These are phyloP conservation scores for Ophiostoma pallidulum DNA, from an alignment of 2,329 filamentous ascomycete species.

Conservation along the genomic window DNA sequence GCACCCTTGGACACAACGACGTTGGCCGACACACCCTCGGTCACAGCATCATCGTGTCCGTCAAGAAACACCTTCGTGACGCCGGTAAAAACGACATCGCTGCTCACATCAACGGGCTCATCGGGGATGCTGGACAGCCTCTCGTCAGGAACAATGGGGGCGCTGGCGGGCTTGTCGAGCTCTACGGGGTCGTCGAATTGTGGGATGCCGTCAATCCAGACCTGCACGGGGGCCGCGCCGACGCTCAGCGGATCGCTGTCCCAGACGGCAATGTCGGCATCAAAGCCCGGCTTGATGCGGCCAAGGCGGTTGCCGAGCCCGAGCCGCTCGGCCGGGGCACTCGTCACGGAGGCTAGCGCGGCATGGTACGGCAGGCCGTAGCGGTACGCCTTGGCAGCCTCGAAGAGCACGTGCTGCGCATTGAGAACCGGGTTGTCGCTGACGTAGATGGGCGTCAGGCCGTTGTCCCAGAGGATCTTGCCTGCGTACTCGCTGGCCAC, in stretches of 20 bases:
- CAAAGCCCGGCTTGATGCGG: constrained; percentile 52
- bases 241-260: constrained; percentile 53
- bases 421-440: constrained; percentile 62
- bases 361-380: constrained; percentile 53
- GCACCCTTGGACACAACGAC: constrained; percentile 44
- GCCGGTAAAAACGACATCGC: constrained; percentile 46
- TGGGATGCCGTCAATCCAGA: constrained; percentile 53
- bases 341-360: constrained; percentile 49
- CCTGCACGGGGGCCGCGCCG: constrained; percentile 49
- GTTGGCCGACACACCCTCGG: constrained; percentile 6
- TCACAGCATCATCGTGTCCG: constrained; percentile 26
- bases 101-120: constrained; percentile 29
- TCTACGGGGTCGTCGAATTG: constrained; percentile 48
- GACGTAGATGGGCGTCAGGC: constrained; percentile 58
- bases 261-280: constrained; percentile 54
- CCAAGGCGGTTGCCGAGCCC: constrained; percentile 49
- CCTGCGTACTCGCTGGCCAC: constrained; percentile 56
- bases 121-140: constrained; percentile 33
- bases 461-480: constrained; percentile 55
- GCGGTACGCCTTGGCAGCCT: constrained; percentile 49
- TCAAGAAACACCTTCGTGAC: constrained; percentile 42
- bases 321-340: constrained; percentile 47
- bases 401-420: constrained; percentile 59
- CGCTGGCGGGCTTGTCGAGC: constrained; percentile 38
- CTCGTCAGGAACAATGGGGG: constrained; percentile 31